Evolutionary conservation across 192 early-diverging fungal species (phyloP), one percentile per base, ranked within the genome.

Genomic region (Gryganskiella cystojenkinii): DNA sequence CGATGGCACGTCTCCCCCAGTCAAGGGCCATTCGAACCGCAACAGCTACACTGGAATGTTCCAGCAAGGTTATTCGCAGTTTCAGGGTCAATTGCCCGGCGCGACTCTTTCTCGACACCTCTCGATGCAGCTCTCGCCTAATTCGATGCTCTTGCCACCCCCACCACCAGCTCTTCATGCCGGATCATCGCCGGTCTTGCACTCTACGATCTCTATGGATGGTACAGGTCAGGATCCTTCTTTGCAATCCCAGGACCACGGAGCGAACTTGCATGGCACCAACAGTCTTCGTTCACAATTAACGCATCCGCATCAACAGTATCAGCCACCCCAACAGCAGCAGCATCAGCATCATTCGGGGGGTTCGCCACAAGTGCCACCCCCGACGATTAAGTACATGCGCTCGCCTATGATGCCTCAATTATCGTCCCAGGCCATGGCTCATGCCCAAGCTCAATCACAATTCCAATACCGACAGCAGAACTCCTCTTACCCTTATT

Each of bases 391-490:
- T 9, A 68, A 78, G 30, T 64, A 78, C 24, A 78, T 78, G 54
- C 74, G 74, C 1, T 69, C 74, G 8, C 74, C 74, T 1, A 78
- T 63, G 20, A 69, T 78, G 74, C 74, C 74, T 4, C 74, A 78
- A 31, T 34, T 78, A 4, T 78, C 74, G 2, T 78, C 74, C 15
- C 74, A 78, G 56, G 74, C 74, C 9, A 59, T 78, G 74, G 74
- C 74, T 30, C 44, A 69, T 35, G 74, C 74, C 1, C 71, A 73
- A 27, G 57, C 57, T 1, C 37, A 40, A 13, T 40, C 37, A 40
- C 37, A 40, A 44, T 34, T 25, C 1, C 68, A 70, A 33, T 47
- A 63, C 19, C 37, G 49, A 7, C 67, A 70, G 11, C 67, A 59
- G 2, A 42, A 61, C 3, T 64, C 71, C 8, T 67, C 42, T 8